Evolutionary conservation across 495 filamentous ascomycete genomes (phyloP).

Genomic region (Talaromyces proteolyticus): DNA sequence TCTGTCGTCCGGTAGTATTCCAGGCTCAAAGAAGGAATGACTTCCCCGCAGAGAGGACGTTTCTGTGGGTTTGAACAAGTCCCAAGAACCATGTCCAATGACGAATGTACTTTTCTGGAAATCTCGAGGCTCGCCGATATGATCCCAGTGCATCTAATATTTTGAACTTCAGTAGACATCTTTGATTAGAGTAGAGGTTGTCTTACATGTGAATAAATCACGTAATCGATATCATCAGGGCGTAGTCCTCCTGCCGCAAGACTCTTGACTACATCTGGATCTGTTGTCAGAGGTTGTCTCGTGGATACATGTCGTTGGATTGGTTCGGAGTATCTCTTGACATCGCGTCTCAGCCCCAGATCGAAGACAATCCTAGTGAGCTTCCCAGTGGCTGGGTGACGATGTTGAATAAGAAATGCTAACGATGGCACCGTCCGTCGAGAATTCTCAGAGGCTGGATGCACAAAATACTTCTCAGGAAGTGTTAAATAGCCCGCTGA

Average conservation of each 20-base stretch:
- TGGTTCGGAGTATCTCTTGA: constrained; percentile 20
- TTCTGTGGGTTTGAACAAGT: constrained; percentile 17
- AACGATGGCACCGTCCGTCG: constrained; percentile 22
- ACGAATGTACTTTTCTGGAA: constrained; percentile 27
- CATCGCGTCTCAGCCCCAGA: constrained; percentile 26
- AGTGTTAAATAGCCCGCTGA: constrained; percentile 20
- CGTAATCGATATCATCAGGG: constrained; percentile 29
- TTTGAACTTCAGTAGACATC: background rate
- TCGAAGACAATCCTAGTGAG: constrained; percentile 33
- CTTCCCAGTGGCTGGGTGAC: background rate
- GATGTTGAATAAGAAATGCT: constrained; percentile 32
- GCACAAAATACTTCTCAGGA: constrained; percentile 32
- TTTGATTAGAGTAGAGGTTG: constrained; percentile 2
- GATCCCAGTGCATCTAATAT: constrained; percentile 30
- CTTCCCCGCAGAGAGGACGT: constrained; percentile 16
- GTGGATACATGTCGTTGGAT: constrained; percentile 27
- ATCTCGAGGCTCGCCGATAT: constrained; percentile 31
- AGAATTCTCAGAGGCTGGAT: constrained; percentile 13
- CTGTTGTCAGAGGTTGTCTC: constrained; percentile 22
- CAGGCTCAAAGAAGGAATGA: constrained; percentile 32
- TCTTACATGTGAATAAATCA: constrained; percentile 28
- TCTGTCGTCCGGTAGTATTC: constrained; percentile 22
- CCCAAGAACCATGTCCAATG: constrained; percentile 26
- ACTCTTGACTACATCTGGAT: constrained; percentile 28
- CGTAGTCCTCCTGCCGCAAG: constrained; percentile 19